Evolutionary conservation across 2,329 filamentous ascomycete genomes (phyloP), one percentile per base, ranked within the genome.

Genomic region (Davidsoniella virescens): DNA sequence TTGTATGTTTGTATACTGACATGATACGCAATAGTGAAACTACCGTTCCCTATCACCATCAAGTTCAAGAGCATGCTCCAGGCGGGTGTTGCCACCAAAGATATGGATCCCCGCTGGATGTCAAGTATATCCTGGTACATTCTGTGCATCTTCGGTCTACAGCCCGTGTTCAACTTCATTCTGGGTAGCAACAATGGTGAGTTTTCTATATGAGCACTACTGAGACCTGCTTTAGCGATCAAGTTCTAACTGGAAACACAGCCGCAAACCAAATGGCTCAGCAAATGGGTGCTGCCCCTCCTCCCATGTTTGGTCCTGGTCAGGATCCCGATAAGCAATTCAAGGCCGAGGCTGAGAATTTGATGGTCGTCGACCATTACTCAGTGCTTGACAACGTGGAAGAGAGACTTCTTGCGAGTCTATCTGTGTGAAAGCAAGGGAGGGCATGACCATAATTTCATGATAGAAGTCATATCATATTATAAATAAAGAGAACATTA

Each of bases 1-100:
- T 2, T 17, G 20, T 10, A 12, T 39, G 18, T 5, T 36, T 43
- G 14, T 6, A 43, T 29, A 10, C 26, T 37, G 18, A 16, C 33
- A 41, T 43, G 8, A 10, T 10, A n/a, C 8, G 17, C 14, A 3
- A 10, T 51, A 76, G 87, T 98, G 77, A 95, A 95, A 80, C 68
- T 98, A 23, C 92, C 92, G 0, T 98, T 98, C 65, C 92, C 93
- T 3, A 75, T 98, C 57, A 98, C 92, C 29, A 88, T 95, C 65
- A 93, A 94, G 65, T 98, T 98, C 76, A 98, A 98, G 74, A 92
- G 87, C 58, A 98, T 98, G 92, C 74, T 98, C 49, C 92, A 98
- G 69, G 90, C 90, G 40, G 92, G 92, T 59, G 90, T 98, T 42
- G 87, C 87, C 56, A 98, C 93, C 23, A 83, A 82, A 60, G 92